These are phyloP conservation scores for Fusarium beomiforme DNA, from an alignment of 2,329 filamentous ascomycete species.

Conservation along the genomic window DNA sequence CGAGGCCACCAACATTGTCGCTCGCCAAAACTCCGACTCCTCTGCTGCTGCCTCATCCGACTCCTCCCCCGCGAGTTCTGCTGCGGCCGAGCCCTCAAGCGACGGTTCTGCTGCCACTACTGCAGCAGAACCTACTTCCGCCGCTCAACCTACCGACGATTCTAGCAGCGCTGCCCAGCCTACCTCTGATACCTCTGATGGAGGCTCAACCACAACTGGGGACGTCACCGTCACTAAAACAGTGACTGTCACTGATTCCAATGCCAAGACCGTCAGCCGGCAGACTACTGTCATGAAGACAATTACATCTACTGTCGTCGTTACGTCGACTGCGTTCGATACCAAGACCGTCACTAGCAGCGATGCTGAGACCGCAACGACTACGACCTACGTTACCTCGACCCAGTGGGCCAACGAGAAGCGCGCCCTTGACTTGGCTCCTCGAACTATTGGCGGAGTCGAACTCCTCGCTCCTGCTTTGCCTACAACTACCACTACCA, in stretches of 20 bases:
- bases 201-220: conserved; percentile 1
- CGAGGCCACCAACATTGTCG: conserved; percentile 32
- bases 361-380: conserved; percentile 50
- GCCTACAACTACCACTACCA: conserved; percentile 33
- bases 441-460: conserved; percentile 38
- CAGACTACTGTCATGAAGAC: conserved; percentile 45
- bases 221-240: conserved; percentile 47
- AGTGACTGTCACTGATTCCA: conserved; percentile 44
- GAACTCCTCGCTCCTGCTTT: conserved; percentile 26
- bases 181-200: not conserved
- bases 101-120: conserved; percentile 7
- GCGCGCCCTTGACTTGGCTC: conserved; percentile 45
- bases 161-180: conserved; percentile 3
- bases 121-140: conserved; percentile 15
- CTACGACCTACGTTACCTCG: conserved; percentile 48
- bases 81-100: conserved; percentile 6
- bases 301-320: conserved; percentile 46
- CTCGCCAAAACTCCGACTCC: conserved; percentile 25
- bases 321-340: conserved; percentile 49
- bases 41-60: not conserved
- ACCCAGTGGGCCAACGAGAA: conserved; percentile 48
- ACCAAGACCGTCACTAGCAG: conserved; percentile 51
- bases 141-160: conserved; percentile 8
- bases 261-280: conserved; percentile 43
- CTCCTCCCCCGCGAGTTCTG: conserved; percentile 6